These are phyloP conservation scores for Acorus calamus DNA, from an alignment of 106 monocot genomes.

Conservation along the genomic window DNA sequence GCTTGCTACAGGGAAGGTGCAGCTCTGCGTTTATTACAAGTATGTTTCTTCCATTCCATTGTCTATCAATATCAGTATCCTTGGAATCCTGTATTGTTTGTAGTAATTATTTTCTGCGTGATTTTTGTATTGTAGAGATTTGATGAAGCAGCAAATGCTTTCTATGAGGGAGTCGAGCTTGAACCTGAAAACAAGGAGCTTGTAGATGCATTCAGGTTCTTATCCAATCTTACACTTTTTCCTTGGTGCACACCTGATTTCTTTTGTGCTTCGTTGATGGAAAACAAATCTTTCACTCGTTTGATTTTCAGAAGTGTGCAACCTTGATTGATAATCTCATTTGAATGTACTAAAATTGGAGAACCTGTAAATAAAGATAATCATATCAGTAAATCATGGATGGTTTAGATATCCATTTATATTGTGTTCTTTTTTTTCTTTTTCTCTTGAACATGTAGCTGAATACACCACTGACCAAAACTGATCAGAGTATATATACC, in stretches of 20 bases:
- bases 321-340: no score
- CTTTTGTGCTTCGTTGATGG: no score
- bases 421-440: no score
- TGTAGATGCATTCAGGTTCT: constrained; percentile 78
- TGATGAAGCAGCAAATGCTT: constrained; percentile 92
- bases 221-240: neutral
- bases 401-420: no score
- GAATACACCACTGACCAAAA: no score
- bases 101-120: neutral
- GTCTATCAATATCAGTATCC: neutral
- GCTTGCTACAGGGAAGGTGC: constrained; percentile 93
- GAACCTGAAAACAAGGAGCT: constrained; percentile 91
- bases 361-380: no score
- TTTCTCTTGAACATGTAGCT: no score
- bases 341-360: no score
- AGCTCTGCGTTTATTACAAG: constrained; percentile 62
- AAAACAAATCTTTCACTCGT: no score
- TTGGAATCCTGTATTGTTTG: neutral
- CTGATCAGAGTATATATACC: no score
- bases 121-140: constrained; percentile 40
- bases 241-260: neutral
- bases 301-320: no score
- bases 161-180: constrained; percentile 82
- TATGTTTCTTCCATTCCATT: constrained; percentile 7
- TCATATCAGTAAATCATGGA: no score